Evolutionary conservation across 805 yeast species (phyloP).

Genomic region (Blastobotrys peoriensis): DNA sequence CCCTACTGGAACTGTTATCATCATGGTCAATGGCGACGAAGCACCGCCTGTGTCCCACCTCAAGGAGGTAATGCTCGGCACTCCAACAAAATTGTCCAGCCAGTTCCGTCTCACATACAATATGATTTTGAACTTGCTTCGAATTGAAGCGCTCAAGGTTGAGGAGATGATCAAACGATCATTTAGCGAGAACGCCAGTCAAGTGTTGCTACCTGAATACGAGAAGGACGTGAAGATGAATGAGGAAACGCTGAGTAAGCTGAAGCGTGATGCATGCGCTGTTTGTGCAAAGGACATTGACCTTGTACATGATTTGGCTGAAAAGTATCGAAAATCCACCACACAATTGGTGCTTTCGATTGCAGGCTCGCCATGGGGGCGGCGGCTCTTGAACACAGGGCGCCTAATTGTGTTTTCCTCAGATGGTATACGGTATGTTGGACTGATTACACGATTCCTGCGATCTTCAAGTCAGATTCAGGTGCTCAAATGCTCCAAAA

Average conservation of each 20-base stretch:
- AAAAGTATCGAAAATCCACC: conserved; percentile 41
- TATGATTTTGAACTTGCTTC: conserved; percentile 84
- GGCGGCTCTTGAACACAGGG: conserved; percentile 47
- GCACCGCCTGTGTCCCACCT: conserved; percentile 40
- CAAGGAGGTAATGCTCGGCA: conserved; percentile 79
- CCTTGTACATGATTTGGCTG: conserved; percentile 39
- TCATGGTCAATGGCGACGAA: conserved; percentile 53
- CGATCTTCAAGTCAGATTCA: conserved; percentile 1
- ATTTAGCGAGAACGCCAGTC: conserved; percentile 85
- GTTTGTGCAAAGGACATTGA: conserved; percentile 41
- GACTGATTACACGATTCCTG: conserved; percentile 40
- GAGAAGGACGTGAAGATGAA: conserved; percentile 56
- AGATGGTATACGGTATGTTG: conserved; percentile 39
- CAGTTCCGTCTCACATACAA: conserved; percentile 92
- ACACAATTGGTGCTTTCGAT: conserved; percentile 43
- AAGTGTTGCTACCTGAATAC: conserved; percentile 79
- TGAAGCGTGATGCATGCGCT: conserved; percentile 32
- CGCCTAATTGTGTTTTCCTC: conserved; percentile 51
- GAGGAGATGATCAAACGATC: conserved; percentile 98
- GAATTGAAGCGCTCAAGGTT: conserved; percentile 93
- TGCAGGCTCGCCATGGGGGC: conserved; percentile 42
- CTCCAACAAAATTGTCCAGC: conserved; percentile 82
- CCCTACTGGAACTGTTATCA: conserved; percentile 86
- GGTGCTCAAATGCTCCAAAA: conserved; percentile 4
- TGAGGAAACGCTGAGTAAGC: conserved; percentile 39